Evolutionary conservation across 768 basidiomycete genomes (phyloP).

Genomic region (Clathrus columnatus): DNA sequence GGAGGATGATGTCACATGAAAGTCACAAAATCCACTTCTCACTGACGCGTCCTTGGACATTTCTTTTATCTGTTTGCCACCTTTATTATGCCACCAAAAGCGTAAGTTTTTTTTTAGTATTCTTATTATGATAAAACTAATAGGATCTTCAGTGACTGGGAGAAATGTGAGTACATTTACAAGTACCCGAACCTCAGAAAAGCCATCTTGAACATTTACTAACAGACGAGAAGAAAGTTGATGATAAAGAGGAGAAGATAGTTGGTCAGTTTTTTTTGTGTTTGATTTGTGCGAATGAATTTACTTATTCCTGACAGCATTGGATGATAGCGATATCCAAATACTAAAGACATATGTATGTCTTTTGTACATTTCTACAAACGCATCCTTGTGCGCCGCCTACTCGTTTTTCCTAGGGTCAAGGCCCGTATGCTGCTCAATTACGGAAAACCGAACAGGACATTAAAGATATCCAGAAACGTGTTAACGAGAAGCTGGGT

Average conservation of each 20-base stretch:
- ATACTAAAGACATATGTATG: slow-evolving; percentile 96
- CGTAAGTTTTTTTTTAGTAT: slow-evolving; percentile 45
- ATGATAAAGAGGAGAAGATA: slow-evolving; percentile 94
- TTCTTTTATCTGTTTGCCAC: slow-evolving; percentile 14
- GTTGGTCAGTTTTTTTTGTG: slow-evolving; percentile 42
- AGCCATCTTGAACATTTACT: slow-evolving; percentile 12
- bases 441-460: slow-evolving; percentile 86
- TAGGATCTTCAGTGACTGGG: slow-evolving; percentile 77
- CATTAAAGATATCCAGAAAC: slow-evolving; percentile 92
- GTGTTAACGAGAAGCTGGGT: slow-evolving; percentile 97
- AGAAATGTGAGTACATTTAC: slow-evolving; percentile 66
- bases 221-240: slow-evolving; percentile 75
- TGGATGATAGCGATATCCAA: slow-evolving; percentile 98
- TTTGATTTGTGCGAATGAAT: background rate
- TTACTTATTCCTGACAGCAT: slow-evolving; percentile 38
- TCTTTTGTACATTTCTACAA: slow-evolving; percentile 2
- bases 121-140: slow-evolving; percentile 1
- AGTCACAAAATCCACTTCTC: slow-evolving; percentile 16
- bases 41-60: slow-evolving; percentile 30
- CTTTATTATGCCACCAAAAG: slow-evolving; percentile 83
- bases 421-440: slow-evolving; percentile 90
- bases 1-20: slow-evolving; percentile 6
- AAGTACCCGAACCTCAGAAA: background rate
- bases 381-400: background rate
- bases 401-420: slow-evolving; percentile 53